Evolutionary conservation across 768 basidiomycete genomes (phyloP).

Genomic region (Inosperma sp.): DNA sequence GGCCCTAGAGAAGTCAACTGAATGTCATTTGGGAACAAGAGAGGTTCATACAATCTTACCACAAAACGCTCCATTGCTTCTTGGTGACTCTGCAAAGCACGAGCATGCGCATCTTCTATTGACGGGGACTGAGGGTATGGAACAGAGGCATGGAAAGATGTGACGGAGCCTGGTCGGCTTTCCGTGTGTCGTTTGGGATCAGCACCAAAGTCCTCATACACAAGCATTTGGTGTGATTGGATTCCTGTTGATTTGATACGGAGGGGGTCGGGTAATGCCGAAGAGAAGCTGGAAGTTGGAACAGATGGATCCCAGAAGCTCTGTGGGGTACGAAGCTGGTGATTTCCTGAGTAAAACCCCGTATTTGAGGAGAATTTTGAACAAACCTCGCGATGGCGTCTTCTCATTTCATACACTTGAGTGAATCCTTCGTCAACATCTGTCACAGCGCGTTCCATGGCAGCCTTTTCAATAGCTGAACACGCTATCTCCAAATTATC

Average conservation of each 20-base stretch:
- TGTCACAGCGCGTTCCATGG: slow-evolving; percentile 90
- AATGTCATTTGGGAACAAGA: neutral
- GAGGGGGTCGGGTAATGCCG: slow-evolving; percentile 80
- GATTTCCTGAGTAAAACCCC: slow-evolving; percentile 6
- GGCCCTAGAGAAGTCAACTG: slow-evolving; percentile 26
- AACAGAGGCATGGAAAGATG: slow-evolving; percentile 52
- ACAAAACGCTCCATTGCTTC: slow-evolving; percentile 89
- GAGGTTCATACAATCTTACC: slow-evolving; percentile 30
- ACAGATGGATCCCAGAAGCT: slow-evolving; percentile 89
- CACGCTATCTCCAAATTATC: slow-evolving; percentile 95
- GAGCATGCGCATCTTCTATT: slow-evolving; percentile 46
- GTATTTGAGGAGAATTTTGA: neutral
- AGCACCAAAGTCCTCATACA: slow-evolving; percentile 92
- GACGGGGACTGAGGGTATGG: slow-evolving; percentile 60
- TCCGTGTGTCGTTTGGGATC: slow-evolving; percentile 54
- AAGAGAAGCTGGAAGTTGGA: slow-evolving; percentile 61
- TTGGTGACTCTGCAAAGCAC: slow-evolving; percentile 55
- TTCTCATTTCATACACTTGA: slow-evolving; percentile 74
- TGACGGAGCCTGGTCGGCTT: slow-evolving; percentile 69
- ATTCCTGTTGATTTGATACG: slow-evolving; percentile 81
- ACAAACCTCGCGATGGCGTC: slow-evolving; percentile 79
- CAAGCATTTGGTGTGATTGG: slow-evolving; percentile 72
- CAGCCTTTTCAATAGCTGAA: slow-evolving; percentile 91
- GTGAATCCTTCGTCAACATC: slow-evolving; percentile 92
- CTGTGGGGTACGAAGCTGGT: slow-evolving; percentile 59